Evolutionary conservation across 1,139 yeast genomes (phyloP).

Genomic region (Debaryomyces coudertii): DNA sequence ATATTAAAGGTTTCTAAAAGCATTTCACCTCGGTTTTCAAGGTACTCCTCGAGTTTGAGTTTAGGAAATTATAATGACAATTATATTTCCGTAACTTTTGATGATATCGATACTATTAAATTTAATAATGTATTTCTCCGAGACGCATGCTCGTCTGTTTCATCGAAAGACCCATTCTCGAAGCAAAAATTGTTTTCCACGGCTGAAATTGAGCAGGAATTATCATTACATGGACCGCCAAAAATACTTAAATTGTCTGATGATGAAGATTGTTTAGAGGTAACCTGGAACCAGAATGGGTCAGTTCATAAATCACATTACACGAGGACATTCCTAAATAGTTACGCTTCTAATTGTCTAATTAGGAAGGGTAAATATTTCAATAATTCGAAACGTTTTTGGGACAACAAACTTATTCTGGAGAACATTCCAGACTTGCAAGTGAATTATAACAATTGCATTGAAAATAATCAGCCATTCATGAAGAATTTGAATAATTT

Average conservation of each 20-base stretch:
- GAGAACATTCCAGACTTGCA: conserved; percentile 25
- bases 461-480: conserved; percentile 40
- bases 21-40: not conserved
- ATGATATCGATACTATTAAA: conserved; percentile 32
- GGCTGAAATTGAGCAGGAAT: conserved; percentile 40
- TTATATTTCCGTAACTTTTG: conserved; percentile 24
- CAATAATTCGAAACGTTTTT: conserved; percentile 38
- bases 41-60: conserved; percentile 8
- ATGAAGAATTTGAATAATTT: conserved; percentile 47
- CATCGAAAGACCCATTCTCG: conserved; percentile 58
- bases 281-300: conserved; percentile 60
- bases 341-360: conserved; percentile 39
- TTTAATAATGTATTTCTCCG: conserved; percentile 63
- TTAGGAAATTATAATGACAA: conserved; percentile 20
- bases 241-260: conserved; percentile 20
- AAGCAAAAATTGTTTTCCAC: conserved; percentile 72
- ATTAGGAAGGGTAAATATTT: conserved; percentile 38
- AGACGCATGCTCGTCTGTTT: conserved; percentile 58
- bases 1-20: not conserved
- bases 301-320: conserved; percentile 40
- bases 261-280: conserved; percentile 37
- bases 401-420: conserved; percentile 37
- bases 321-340: conserved; percentile 49
- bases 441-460: conserved; percentile 47
- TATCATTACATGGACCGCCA: conserved; percentile 32